Conservation (phyloP, 2,329 filamentous ascomycete species). For the Endoconidiophora laricicola region DNA sequence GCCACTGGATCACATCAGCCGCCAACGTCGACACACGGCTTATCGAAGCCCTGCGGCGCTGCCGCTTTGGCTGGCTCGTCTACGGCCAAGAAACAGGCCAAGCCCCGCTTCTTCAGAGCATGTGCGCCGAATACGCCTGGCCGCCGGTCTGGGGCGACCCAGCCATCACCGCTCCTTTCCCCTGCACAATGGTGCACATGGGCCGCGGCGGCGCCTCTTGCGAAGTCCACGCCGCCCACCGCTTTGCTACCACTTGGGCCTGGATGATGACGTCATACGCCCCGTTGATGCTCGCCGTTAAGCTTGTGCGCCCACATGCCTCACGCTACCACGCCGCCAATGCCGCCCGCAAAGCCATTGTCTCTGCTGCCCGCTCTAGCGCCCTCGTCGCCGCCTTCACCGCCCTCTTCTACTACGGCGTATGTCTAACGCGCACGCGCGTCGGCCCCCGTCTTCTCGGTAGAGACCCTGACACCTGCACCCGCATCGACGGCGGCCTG, state of each 20-base stretch:
- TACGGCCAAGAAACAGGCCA: slow-evolving; percentile 63
- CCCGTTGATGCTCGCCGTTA: slow-evolving; percentile 51
- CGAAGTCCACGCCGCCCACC: slow-evolving; percentile 53
- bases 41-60: slow-evolving; percentile 54
- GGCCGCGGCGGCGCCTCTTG: slow-evolving; percentile 50
- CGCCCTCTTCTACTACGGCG: slow-evolving; percentile 66
- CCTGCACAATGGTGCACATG: slow-evolving; percentile 75
- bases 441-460: slow-evolving; percentile 53
- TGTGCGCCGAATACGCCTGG: slow-evolving; percentile 56
- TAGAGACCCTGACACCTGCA: slow-evolving; percentile 24
- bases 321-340: slow-evolving; percentile 26
- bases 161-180: slow-evolving; percentile 49
- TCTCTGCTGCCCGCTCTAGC: slow-evolving; percentile 52
- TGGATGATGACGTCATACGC: slow-evolving; percentile 65
- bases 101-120: slow-evolving; percentile 46
- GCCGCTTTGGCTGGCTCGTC: slow-evolving; percentile 41
- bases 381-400: slow-evolving; percentile 66
- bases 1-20: slow-evolving; percentile 64
- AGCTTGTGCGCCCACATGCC: slow-evolving; percentile 27
- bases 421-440: slow-evolving; percentile 60
- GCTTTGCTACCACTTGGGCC: slow-evolving; percentile 52
- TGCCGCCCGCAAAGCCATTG: slow-evolving; percentile 33
- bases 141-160: slow-evolving; percentile 62
- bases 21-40: slow-evolving; percentile 61
- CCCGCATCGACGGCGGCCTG: slow-evolving; percentile 42